Evolutionary conservation across 306 rosid genomes (phyloP), one percentile per base, ranked within the genome.

Genomic region (Hylodesmum podocarpum): DNA sequence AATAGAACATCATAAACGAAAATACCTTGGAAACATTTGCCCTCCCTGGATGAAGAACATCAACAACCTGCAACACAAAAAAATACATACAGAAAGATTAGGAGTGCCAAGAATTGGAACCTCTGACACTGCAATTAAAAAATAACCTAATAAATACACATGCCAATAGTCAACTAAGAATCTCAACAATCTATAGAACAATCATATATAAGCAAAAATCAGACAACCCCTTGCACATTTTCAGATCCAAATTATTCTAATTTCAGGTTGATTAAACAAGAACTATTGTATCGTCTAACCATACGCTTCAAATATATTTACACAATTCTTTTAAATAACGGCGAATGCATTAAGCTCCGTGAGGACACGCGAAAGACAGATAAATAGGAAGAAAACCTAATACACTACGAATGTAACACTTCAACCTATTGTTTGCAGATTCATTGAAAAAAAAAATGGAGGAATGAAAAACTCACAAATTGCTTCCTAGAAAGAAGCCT

Each of bases 11-110:
- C 4, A 1, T 50, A 40, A 70, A 3, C 0, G 1, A 41, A 21
- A 29, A 1, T 78, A 93, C 98, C 98, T 87, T 91, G 12, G 97
- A 94, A 43, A 94, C 96, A 76, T 94, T 94, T 10, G 98, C 87
- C 80, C 96, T 89, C 18, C 98, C 98, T 2, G 98, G 97, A 81
- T 94, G 98, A 75, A 91, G 93, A 12, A 92, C 96, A 39, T 94
- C 97, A 59, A 94, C 85, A 64, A 94, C 47, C 98, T 94, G 69
- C 72, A 73, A 6, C 9, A 16, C 63, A 44, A 13, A 59, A 66
- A 6, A 19, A 63, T 5, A 11, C 6, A 13, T 4, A 64, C 6
- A 33, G 6, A 66, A 51, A 24, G 15, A 58, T 25, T 54, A 77
- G 10, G 27, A 0, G 2, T 53, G 22, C 1, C 25, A 28, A 11